Conservation (phyloP, 306 rosid species). For the Pterocarpus macrocarpus region DNA sequence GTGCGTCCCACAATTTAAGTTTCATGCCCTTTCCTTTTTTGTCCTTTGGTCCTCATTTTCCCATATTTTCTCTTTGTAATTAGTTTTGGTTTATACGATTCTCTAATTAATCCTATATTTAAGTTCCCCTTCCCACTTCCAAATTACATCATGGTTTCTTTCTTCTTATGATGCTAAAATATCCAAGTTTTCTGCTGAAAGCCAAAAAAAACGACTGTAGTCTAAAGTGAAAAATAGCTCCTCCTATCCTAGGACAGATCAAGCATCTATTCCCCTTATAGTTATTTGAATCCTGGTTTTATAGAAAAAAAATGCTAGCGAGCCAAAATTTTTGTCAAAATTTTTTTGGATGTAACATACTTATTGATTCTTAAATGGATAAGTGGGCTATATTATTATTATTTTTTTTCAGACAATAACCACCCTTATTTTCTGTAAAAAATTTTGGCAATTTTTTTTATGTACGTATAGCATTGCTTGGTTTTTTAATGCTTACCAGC, state of each 20-base stretch:
- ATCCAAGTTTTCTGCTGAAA: conserved; percentile 1
- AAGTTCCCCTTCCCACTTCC: neutral
- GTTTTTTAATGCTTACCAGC: conserved; percentile 26
- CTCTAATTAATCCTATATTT: neutral
- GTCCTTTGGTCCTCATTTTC: neutral
- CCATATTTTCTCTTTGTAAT: neutral
- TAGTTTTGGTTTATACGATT: neutral
- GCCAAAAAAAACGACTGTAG: neutral
- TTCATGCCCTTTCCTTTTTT: neutral
- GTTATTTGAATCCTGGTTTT: too few species aligned
- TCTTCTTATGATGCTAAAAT: neutral
- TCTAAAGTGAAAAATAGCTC: neutral
- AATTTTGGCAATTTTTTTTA: neutral
- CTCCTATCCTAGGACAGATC: neutral
- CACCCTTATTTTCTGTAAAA: too few species aligned
- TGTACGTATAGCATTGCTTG: neutral
- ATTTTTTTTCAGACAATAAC: too few species aligned
- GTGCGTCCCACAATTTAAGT: neutral
- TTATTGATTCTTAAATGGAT: too few species aligned
- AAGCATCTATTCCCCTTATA: too few species aligned
- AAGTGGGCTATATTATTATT: too few species aligned
- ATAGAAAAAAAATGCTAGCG: too few species aligned
- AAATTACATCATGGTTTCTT: neutral
- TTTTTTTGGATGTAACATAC: too few species aligned
- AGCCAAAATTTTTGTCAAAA: too few species aligned